Evolutionary conservation across 2,329 filamentous ascomycete species (phyloP), one percentile per base, ranked within the genome.

Genomic region (Neofusicoccum umdonicola): DNA sequence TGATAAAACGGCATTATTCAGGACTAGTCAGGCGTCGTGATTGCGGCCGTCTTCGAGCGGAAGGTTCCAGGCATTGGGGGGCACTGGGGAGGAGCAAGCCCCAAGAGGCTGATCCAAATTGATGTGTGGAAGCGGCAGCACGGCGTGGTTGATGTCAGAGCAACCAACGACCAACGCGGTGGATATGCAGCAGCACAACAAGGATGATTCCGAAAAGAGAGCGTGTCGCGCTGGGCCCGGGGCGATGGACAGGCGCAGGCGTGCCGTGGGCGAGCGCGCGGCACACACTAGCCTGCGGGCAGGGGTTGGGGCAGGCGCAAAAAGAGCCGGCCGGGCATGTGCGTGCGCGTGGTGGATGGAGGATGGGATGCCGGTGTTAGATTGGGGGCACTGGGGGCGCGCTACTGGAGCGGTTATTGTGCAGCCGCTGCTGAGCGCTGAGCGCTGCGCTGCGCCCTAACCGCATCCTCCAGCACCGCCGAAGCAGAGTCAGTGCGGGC

Each of bases 1-100:
- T 73, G 74, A 74, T 74, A 74, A 76, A 74, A 74, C 56, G 42
- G 56, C 73, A 76, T 74, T 72, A 76, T 77, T 76, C 73, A 75
- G 68, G 67, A 68, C 63, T 64, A 64, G 63, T 64, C 63, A 64
- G 63, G 63, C 63, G 63, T 67, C 64, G 69, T 67, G 65, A 69
- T 65, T 63, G 62, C 52, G 52, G 66, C 60, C 56, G 67, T 66
- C 56, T n/a, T 60, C 67, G 65, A 63, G 62, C 74, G 74, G 73
- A 73, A 75, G 71, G 73, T 74, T 74, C 75, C 74, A 76, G 74
- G 70, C 72, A 74, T 71, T 58, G 44, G 22, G 31, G 45, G 52
- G 42, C 52, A 64, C 45, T 44, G 52, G 41, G 54, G 45, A 48
- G 63, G 60, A 62, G 44, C 58, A 62, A 68, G 71, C 72, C 72